Conservation (phyloP, 345 rosid species). For the Salix koriyanagi region DNA sequence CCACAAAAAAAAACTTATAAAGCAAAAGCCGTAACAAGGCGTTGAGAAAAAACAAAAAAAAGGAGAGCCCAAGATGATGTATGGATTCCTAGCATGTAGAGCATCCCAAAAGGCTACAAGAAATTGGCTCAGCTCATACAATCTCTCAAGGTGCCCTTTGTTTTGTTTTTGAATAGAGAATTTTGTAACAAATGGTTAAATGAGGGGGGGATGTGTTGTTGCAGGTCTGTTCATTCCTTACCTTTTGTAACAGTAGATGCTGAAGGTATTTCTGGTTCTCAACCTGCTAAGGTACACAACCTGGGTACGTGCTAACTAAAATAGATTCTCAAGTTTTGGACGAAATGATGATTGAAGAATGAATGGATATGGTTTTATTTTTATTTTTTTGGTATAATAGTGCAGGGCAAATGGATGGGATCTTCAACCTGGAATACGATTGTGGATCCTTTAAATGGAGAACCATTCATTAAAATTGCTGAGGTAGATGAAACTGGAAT, state of each 20-base stretch:
- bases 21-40: too few species aligned
- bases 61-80: conserved; percentile 24
- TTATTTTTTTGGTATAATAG: conserved; percentile 31
- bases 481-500: conserved; percentile 71
- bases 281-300: conserved; percentile 80
- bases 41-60: background rate
- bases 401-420: conserved; percentile 87
- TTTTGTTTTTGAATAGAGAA: background rate
- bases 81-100: conserved; percentile 35
- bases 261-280: conserved; percentile 76
- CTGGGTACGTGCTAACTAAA: conserved; percentile 46
- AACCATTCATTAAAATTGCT: conserved; percentile 77
- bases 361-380: conserved; percentile 6
- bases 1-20: too few species aligned
- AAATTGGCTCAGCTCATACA: conserved; percentile 30
- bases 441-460: conserved; percentile 93
- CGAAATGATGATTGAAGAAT: background rate
- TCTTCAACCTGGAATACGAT: conserved; percentile 58
- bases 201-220: background rate
- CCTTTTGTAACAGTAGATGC: conserved; percentile 82
- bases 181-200: background rate
- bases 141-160: conserved; percentile 39
- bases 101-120: conserved; percentile 33
- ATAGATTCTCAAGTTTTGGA: background rate
- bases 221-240: conserved; percentile 67